Evolutionary conservation across 768 basidiomycete genomes (phyloP).

Genomic region (Suillus subalutaceus): DNA sequence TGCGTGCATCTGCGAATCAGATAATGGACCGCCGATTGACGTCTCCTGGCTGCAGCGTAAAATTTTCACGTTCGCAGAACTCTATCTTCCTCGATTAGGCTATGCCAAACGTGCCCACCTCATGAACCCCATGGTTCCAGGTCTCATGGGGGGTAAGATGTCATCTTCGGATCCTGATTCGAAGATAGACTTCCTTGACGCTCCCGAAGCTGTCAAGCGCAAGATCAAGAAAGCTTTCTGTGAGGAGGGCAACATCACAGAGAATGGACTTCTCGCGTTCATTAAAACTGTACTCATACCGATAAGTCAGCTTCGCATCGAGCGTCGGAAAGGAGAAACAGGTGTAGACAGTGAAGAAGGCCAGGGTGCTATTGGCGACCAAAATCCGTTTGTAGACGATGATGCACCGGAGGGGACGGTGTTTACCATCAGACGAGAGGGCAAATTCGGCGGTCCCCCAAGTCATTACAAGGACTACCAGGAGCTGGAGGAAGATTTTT

Average conservation of each 20-base stretch:
- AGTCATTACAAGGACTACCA: constrained; percentile 72
- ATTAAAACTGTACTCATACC: constrained; percentile 87
- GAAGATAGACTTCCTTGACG: constrained; percentile 97
- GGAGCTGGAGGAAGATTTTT: constrained; percentile 74
- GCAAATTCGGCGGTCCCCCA: constrained; percentile 76
- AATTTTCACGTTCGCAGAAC: constrained; percentile 97
- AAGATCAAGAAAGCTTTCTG: constrained; percentile 95
- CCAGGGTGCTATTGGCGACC: constrained; percentile 50
- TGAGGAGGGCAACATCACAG: constrained; percentile 86
- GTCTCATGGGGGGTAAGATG: constrained; percentile 95
- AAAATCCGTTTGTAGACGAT: constrained; percentile 63
- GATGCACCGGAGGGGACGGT: constrained; percentile 82
- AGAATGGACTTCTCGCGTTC: constrained; percentile 90
- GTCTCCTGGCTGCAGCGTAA: constrained; percentile 67
- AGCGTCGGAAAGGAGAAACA: constrained; percentile 50
- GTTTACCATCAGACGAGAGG: constrained; percentile 77
- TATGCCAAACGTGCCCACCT: constrained; percentile 95
- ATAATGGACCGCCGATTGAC: background rate
- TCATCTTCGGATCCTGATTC: constrained; percentile 96
- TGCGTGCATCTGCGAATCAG: constrained; percentile 35
- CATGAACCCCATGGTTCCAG: constrained; percentile 98
- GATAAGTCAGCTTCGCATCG: constrained; percentile 73
- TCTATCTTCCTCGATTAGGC: constrained; percentile 91
- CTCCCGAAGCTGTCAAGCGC: constrained; percentile 77
- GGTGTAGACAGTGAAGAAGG: constrained; percentile 44